Conservation (phyloP, 768 basidiomycete species). For the Mycena filopes region DNA sequence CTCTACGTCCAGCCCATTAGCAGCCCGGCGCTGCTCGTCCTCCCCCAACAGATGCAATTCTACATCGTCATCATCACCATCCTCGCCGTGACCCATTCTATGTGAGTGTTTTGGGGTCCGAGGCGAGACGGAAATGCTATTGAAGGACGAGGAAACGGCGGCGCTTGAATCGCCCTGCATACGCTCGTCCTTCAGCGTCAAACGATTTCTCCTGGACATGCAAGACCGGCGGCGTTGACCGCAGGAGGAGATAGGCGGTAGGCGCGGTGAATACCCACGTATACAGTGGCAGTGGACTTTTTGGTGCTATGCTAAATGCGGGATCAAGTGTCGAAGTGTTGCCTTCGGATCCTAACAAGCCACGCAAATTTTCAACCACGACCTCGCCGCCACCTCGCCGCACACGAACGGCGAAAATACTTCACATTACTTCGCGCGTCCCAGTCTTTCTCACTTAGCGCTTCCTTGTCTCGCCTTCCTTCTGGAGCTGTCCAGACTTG, state of each 20-base stretch:
- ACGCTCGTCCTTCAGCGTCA: conserved; percentile 18
- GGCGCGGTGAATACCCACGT: conserved; percentile 18
- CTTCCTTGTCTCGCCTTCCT: not conserved
- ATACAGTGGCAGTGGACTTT: not conserved
- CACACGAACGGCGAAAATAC: not conserved
- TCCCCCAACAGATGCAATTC: conserved; percentile 71
- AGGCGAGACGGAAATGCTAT: conserved; percentile 68
- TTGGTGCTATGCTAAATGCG: not conserved
- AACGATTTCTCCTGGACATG: conserved; percentile 33
- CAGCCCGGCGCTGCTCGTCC: conserved; percentile 61
- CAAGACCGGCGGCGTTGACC: no score
- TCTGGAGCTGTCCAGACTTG: conserved; percentile 10
- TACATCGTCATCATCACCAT: conserved; percentile 63
- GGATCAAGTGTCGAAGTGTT: not conserved
- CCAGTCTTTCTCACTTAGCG: conserved; percentile 3
- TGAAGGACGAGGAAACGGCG: conserved; percentile 67
- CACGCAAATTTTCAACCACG: not conserved
- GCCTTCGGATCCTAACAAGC: not conserved
- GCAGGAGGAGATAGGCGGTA: not conserved
- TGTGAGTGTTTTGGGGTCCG: conserved; percentile 53
- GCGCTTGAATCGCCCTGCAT: conserved; percentile 49
- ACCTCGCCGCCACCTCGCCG: not conserved
- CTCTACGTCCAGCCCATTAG: conserved; percentile 54
- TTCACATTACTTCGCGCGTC: not conserved
- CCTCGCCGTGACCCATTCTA: conserved; percentile 40